Conservation (phyloP, 2,329 filamentous ascomycete genomes). For the Colletotrichum cuscutae region DNA sequence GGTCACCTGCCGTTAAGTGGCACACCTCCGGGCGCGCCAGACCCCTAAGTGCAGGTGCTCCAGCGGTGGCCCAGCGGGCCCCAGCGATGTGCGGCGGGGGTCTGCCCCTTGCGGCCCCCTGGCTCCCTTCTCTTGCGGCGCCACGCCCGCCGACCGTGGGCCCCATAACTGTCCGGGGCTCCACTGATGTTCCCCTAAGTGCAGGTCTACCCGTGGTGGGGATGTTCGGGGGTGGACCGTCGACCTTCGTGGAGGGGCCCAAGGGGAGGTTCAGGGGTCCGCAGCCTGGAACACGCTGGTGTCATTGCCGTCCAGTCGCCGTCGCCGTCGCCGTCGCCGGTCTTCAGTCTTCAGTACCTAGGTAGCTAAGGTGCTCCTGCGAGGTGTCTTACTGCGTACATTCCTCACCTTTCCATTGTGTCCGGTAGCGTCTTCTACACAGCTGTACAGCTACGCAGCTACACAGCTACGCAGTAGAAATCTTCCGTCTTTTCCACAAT, state of each 20-base stretch:
- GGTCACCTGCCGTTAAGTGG: conserved; percentile 33
- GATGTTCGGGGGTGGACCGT: neutral
- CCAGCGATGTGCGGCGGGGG: neutral
- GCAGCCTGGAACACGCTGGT: conserved; percentile 17
- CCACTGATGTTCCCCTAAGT: conserved; percentile 35
- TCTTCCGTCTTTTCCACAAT: too few relatives aligned
- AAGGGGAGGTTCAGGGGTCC: conserved; percentile 5
- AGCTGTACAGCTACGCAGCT: too few relatives aligned
- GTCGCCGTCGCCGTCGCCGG: neutral
- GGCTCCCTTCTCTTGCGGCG: too few relatives aligned
- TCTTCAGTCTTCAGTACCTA: too few relatives aligned
- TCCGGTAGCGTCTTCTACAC: neutral
- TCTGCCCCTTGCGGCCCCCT: too few relatives aligned
- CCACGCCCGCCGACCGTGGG: neutral
- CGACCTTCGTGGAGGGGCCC: too few relatives aligned
- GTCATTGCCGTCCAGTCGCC: neutral
- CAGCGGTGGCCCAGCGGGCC: conserved; percentile 21
- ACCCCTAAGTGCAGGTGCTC: conserved; percentile 37
- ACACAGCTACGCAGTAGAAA: too few relatives aligned
- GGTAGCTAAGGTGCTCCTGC: too few relatives aligned
- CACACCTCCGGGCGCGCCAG: conserved; percentile 33
- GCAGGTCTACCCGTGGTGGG: conserved; percentile 33
- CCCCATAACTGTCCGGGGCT: neutral
- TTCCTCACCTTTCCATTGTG: neutral
- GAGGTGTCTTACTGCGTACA: neutral